Evolutionary conservation across 345 rosid species (phyloP), one percentile per base, ranked within the genome.

Genomic region (Rhizophora apiculata): DNA sequence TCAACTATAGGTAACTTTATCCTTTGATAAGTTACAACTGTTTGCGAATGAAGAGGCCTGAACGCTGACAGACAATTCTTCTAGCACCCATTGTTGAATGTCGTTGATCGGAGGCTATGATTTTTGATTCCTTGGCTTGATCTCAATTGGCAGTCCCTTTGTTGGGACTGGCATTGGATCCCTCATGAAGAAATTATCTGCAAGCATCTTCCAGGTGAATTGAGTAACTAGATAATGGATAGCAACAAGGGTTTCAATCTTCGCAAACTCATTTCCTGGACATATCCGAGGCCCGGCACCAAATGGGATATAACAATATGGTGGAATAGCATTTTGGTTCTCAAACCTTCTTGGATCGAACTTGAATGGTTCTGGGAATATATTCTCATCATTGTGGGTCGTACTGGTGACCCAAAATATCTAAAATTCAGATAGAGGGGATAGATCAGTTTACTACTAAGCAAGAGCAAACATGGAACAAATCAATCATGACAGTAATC

Each of bases 261-360:
- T 81, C 29, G 86, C 87, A 72, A 84, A 80, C 69, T 82, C 87
- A 6, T 71, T 61, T 65, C 88, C 84, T n/a, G 91, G 88, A 76
- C 91, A 82, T 16, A 80, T 82, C 68, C 82, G 79, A 21, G 85
- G 81, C 3, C 85, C 88, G 8, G 74, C 88, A 48, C 89, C 87
- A 18, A 79, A 82, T 22, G 86, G 80, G 24, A 80, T n/a, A 48
- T 67, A 85, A 73, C 82, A 69, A 72, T 82, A 83, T 24, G 89
- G 85, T 20, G 89, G 86, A 48, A 79, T 53, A n/a, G 86, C 71
- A 37, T 76, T 60, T 37, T 73, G 84, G 62, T 79, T 82, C 65
- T 83, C 84, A 4, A 86, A 84, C 74, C 86, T 77, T 13, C 62
- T 49, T 0, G 89, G 89, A 70, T 84, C 73, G 34, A 88, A 80